Evolutionary conservation across 345 rosid genomes (phyloP), one percentile per base, ranked within the genome.

Genomic region (Odontarrhena argentea): DNA sequence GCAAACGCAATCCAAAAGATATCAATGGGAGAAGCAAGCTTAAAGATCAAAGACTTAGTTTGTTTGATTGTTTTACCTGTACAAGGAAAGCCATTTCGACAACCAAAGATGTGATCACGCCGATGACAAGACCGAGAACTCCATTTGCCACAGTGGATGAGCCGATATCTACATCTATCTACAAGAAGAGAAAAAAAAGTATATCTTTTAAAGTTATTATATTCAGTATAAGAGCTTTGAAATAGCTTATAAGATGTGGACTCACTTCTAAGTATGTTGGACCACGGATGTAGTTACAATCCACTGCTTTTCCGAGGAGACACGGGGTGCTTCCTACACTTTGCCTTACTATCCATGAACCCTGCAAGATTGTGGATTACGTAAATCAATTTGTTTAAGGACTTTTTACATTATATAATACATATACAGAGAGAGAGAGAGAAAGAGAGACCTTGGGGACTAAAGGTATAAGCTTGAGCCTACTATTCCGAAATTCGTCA

Each of bases 21-120:
- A 11, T 45, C 50, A 60, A 53, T 64, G 46, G 32, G 13, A 49
- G 22, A 40, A 65, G 9, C 37, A 65, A 36, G 9, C n/a, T 12
- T 35, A 25, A 14, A 43, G 9, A 37, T 48, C 9, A 46, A 55
- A 35, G 12, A 14, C n/a, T 41, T 22, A 9, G 46, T 45, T 66
- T 56, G 41, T 67, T 35, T 45, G 34, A 68, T 11, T 51, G 30
- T 38, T 3, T 51, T 70, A 75, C 75, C 96, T 94, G 99, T 79
- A 95, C 96, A 79, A 95, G 97, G 70, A 95, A 91, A 74, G 99
- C 97, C 99, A 91, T 95, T 68, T 95, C 99, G 48, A 95, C 96
- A 54, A 95, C 97, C 82, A 95, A 78, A 10, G 96, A 68, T 46
- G 87, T 91, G 50, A 95, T 86, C 51, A 91, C 93, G n/a, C 99